Base-by-base conservation (phyloP, 306 rosid species). In the Cicer bijugum region DNA sequence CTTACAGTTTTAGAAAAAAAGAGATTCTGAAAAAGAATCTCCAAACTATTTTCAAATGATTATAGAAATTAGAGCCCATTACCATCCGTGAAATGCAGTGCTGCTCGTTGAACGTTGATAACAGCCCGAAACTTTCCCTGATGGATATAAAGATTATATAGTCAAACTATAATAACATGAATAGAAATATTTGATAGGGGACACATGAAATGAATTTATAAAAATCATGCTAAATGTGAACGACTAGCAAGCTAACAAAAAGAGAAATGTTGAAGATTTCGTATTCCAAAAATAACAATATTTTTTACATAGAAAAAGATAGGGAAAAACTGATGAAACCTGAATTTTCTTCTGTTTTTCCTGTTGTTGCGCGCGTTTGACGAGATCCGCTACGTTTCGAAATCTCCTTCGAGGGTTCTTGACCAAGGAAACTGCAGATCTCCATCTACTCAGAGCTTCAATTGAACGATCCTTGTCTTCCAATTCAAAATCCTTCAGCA, bases 381-480 rank as follows among this genome's bases (percentile, higher is more conserved):
- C 89, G 57, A 91, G 88, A 86, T 91, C 93, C 4, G 93, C 89
- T 8, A 82, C 88, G 16, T 44, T 52, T 5, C 98, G 98, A 43
- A 89, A 93, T 69, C 98, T 68, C n/a, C 98, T 67, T 17, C 86
- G 71, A 14, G 12, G 93, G 74, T 93, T 93, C 66, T 80, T 91
- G 47, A 91, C 93, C 19, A 88, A 14, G 0, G 81, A 11, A 15
- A 88, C 97, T 5, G 96, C 97, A 12, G 75, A 64, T 78, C 96
- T 84, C 98, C 98, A 93, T 65, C 81, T 69, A 39, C 12, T 48
- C 15, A 79, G 43, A 4, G 85, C 63, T 44, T 85, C 88, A 4
- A 60, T 56, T 12, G 97, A 75, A 0, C 78, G 65, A 57, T 72
- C 84, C 65, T 84, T 93, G 59, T 3, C 6, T 37, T 80, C 81